Evolutionary conservation across 768 basidiomycete species (phyloP).

Genomic region (Cystofilobasidium capitatum): DNA sequence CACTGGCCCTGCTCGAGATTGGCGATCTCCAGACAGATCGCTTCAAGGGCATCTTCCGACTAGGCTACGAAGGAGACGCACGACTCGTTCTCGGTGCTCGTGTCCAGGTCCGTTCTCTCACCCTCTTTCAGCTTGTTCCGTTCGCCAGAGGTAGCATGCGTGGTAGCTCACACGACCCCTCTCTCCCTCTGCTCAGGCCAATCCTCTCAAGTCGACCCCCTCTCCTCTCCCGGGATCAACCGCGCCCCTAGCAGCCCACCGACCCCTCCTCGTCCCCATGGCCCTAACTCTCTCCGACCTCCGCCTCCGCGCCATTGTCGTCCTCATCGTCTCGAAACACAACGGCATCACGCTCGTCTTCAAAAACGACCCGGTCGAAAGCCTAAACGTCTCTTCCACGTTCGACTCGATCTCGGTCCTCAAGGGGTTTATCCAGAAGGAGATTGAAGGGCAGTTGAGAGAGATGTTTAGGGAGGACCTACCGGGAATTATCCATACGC

Average conservation of each 20-base stretch:
- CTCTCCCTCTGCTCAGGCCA: slow-evolving; percentile 53
- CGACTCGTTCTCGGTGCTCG: slow-evolving; percentile 76
- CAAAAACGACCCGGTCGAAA: slow-evolving; percentile 97
- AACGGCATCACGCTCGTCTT: slow-evolving; percentile 98
- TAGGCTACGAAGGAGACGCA: slow-evolving; percentile 91
- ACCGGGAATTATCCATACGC: slow-evolving; percentile 88
- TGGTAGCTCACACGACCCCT: neutral
- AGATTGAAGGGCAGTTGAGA: slow-evolving; percentile 90
- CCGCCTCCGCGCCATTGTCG: slow-evolving; percentile 86
- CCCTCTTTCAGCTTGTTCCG: neutral
- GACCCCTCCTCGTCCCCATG: slow-evolving; percentile 96
- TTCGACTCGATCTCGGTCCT: slow-evolving; percentile 98
- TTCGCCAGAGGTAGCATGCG: too few species aligned
- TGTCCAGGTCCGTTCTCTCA: slow-evolving; percentile 59
- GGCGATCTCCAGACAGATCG: slow-evolving; percentile 92
- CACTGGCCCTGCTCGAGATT: slow-evolving; percentile 92
- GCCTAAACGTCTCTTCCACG: slow-evolving; percentile 92
- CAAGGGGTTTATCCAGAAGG: slow-evolving; percentile 91
- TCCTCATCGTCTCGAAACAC: slow-evolving; percentile 91
- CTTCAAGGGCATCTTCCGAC: slow-evolving; percentile 90
- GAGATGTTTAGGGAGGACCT: slow-evolving; percentile 98
- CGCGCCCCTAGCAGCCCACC: slow-evolving; percentile 66
- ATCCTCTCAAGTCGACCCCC: slow-evolving; percentile 63
- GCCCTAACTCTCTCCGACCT: slow-evolving; percentile 92
- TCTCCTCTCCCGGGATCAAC: slow-evolving; percentile 36